Percentiles rank a stretch among this genome's conserved stretches.
Evolutionary conservation across 495 filamentous ascomycete genomes (phyloP).

Genomic region (Daldinia decipiens): DNA sequence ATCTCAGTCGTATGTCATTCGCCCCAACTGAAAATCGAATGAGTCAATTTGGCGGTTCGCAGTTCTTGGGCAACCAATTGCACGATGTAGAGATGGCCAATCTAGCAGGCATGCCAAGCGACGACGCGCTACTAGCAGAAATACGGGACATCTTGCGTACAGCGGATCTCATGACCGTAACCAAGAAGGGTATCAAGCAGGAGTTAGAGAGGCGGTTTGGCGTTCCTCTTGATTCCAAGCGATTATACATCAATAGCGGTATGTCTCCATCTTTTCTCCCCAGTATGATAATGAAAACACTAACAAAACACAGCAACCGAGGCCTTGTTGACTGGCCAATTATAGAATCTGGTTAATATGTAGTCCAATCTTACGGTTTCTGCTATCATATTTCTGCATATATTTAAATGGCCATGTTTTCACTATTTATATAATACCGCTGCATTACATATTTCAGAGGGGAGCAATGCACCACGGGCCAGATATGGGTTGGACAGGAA

Average conservation of each 20-base stretch:
- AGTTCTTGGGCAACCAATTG: constrained; percentile 63
- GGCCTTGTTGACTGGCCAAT: constrained; percentile 75
- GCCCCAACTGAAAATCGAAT: constrained; percentile 74
- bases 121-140: constrained; percentile 91
- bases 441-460: constrained; percentile 31
- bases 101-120: constrained; percentile 74
- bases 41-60: constrained; percentile 62
- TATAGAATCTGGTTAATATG: constrained; percentile 53
- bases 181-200: constrained; percentile 96
- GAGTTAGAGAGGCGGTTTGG: constrained; percentile 92
- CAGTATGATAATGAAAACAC: constrained; percentile 19
- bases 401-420: constrained; percentile 36
- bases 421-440: constrained; percentile 35
- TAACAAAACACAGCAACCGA: constrained; percentile 71
- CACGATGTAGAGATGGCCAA: constrained; percentile 77
- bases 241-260: constrained; percentile 95
- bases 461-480: constrained; percentile 28
- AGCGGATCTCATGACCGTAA: constrained; percentile 95
- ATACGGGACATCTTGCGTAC: constrained; percentile 91
- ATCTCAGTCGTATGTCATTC: constrained; percentile 77
- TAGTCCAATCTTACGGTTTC: constrained; percentile 8
- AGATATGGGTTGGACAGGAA: constrained; percentile 24
- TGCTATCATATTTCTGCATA: constrained; percentile 34
- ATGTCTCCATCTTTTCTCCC: constrained; percentile 52
- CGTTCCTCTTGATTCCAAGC: constrained; percentile 78